Evolutionary conservation across 202 grass and related monocot species (phyloP).

Genomic region (Alloteropsis angusta): DNA sequence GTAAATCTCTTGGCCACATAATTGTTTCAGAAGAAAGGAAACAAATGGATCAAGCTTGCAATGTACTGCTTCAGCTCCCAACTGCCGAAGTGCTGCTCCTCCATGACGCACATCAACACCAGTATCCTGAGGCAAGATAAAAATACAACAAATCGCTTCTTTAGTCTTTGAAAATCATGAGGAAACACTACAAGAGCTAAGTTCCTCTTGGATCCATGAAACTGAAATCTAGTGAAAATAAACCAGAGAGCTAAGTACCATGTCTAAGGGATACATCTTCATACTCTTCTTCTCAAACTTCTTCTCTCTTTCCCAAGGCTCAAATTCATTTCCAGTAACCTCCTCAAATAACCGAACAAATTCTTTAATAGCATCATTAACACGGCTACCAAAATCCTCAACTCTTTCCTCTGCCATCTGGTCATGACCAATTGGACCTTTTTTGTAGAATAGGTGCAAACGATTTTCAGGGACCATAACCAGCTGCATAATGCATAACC

Average conservation of each 20-base stretch:
- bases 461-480: slow-evolving; percentile 55
- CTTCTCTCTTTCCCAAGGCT: slow-evolving; percentile 77
- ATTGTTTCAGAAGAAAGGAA: slow-evolving; percentile 53
- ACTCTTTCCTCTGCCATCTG: slow-evolving; percentile 61
- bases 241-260: slow-evolving; percentile 26
- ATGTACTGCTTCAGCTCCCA: slow-evolving; percentile 48
- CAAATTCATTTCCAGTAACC: slow-evolving; percentile 74
- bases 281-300: slow-evolving; percentile 61
- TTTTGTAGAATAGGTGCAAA: slow-evolving; percentile 73
- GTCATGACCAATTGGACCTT: slow-evolving; percentile 55
- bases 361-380: slow-evolving; percentile 55
- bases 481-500: slow-evolving; percentile 64
- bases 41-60: slow-evolving; percentile 65
- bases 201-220: slow-evolving; percentile 19
- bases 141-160: background rate
- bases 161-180: background rate
- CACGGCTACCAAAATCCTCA: slow-evolving; percentile 61
- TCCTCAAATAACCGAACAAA: slow-evolving; percentile 64
- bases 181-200: background rate
- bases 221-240: background rate
- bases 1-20: slow-evolving; percentile 91
- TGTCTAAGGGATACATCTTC: slow-evolving; percentile 84
- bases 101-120: slow-evolving; percentile 60
- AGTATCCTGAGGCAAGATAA: slow-evolving; percentile 30
- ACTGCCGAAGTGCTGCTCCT: slow-evolving; percentile 38